A percentile compares a stretch with the other conserved stretches of the same genome.
phyloP scores from a whole-genome alignment of 2,329 filamentous ascomycete species.

The Calonectria montana region DNA sequence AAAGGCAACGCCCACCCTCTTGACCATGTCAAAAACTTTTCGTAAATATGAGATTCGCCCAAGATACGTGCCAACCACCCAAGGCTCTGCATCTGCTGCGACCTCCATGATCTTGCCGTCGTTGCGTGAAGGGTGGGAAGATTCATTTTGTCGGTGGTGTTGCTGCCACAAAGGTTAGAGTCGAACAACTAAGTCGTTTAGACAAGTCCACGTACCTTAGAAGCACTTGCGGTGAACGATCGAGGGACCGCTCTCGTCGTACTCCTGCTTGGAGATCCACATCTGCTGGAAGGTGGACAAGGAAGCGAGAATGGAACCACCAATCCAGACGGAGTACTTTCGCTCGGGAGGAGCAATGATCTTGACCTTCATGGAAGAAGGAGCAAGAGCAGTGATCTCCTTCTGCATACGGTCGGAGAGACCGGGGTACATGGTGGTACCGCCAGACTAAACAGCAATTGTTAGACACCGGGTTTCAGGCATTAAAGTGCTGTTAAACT shows the following conservation, averaged over 20 bases:
- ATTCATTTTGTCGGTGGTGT: conserved; percentile 47
- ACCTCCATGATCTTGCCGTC: conserved; percentile 58
- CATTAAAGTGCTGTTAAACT: conserved; percentile 50
- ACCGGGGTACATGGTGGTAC: conserved; percentile 99
- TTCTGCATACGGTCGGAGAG: conserved; percentile 99
- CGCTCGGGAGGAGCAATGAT: conserved; percentile 99
- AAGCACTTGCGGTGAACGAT: conserved; percentile 99
- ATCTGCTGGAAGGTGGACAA: conserved; percentile 99
- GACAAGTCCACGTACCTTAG: conserved; percentile 74
- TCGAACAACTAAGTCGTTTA: background rate
- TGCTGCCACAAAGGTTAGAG: conserved; percentile 44
- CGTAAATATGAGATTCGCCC: conserved; percentile 66
- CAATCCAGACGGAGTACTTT: conserved; percentile 99
- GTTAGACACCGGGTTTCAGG: conserved; percentile 40
- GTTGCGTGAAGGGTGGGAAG: conserved; percentile 48
- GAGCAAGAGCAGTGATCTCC: conserved; percentile 99
- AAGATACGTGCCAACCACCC: conserved; percentile 60
- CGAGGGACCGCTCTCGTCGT: conserved; percentile 99
- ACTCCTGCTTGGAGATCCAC: conserved; percentile 99
- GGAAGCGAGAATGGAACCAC: conserved; percentile 99
- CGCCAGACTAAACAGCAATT: conserved; percentile 83
- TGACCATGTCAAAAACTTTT: conserved; percentile 69
- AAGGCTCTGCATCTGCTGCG: conserved; percentile 56
- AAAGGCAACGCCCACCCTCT: conserved; percentile 62
- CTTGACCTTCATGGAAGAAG: conserved; percentile 99